phyloP scores from a whole-genome alignment of 352 stramenopile genomes.

The Globisporangium carolinianum region DNA sequence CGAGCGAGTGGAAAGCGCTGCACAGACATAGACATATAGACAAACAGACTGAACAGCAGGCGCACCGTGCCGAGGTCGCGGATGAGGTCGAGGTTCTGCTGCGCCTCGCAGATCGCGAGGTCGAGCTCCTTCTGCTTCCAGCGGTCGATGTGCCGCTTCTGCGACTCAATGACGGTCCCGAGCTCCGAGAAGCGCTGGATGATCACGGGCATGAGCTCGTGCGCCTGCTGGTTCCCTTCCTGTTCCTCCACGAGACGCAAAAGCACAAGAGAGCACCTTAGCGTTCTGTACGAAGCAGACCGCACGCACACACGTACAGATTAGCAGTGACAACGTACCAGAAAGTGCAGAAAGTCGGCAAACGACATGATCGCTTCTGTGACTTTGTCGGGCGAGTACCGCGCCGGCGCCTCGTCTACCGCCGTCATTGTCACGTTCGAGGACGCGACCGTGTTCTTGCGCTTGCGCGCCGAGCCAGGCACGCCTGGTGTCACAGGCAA shows the following conservation, averaged over 20 bases:
- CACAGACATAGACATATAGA: not conserved
- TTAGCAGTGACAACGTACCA: slow-evolving; percentile 28
- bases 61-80: slow-evolving; percentile 40
- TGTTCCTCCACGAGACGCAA: slow-evolving; percentile 47
- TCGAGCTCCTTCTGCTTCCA: slow-evolving; percentile 84
- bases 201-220: slow-evolving; percentile 70
- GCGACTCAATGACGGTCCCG: slow-evolving; percentile 74
- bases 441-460: slow-evolving; percentile 17
- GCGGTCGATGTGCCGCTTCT: slow-evolving; percentile 79
- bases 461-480: slow-evolving; percentile 20
- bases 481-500: slow-evolving; percentile 13
- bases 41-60: not conserved
- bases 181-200: slow-evolving; percentile 73
- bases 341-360: slow-evolving; percentile 75
- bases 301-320: too few species aligned
- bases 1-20: not conserved
- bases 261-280: slow-evolving; percentile 25
- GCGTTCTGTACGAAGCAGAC: slow-evolving; percentile 4
- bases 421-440: slow-evolving; percentile 13
- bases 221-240: slow-evolving; percentile 68
- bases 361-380: slow-evolving; percentile 78
- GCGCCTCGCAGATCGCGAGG: slow-evolving; percentile 59
- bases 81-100: slow-evolving; percentile 64
- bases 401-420: slow-evolving; percentile 39
- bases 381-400: slow-evolving; percentile 67